Evolutionary conservation across 495 filamentous ascomycete species (phyloP), one percentile per base, ranked within the genome.

Genomic region (Cryomyces minteri): DNA sequence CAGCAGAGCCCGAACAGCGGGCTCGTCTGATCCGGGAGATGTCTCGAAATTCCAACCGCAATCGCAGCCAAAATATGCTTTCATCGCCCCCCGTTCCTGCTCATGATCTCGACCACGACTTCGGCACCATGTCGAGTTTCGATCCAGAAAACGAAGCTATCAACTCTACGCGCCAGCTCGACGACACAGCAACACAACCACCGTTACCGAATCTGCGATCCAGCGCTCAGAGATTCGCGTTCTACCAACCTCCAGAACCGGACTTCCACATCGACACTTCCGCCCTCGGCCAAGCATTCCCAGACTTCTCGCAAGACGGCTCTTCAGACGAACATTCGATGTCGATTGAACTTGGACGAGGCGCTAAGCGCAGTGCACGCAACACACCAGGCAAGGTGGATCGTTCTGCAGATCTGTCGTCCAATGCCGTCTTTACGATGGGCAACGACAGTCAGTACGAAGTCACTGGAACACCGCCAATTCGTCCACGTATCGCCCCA

Each of bases 341-440:
- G 45, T 60, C 56, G 30, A 58, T 65, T 43, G 62, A 63, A 49
- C 40, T 58, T 29, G 58, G 49, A 8, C 53, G 60, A 11, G 61
- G 60, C 31, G 48, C 43, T 28, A 52, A 50, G 45, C 40, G 51
- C 39, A 37, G 33, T 37, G 48, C 52, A 28, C 47, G 50, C 5
- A 53, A 47, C 45, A 57, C 56, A 5, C 54, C 58, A 6, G 49
- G 42, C 29, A 52, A 50, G 31, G 28, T 38, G 3, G 45, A 45
- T 28, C 54, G 48, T 10, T 54, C 53, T 28, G n/a, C n/a, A n/a
- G 40, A 55, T 25, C 44, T 46, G 6, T 56, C 53, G 5, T 40
- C 41, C n/a, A 54, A 53, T 33, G 6, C 34, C 31, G 12, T 43
- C 25, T 47, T 57, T 39, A 43, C 44, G 36, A 32, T 54, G 8